phyloP scores from a whole-genome alignment of 2,329 filamentous ascomycete genomes.

The Pseudogymnoascus sp. region DNA sequence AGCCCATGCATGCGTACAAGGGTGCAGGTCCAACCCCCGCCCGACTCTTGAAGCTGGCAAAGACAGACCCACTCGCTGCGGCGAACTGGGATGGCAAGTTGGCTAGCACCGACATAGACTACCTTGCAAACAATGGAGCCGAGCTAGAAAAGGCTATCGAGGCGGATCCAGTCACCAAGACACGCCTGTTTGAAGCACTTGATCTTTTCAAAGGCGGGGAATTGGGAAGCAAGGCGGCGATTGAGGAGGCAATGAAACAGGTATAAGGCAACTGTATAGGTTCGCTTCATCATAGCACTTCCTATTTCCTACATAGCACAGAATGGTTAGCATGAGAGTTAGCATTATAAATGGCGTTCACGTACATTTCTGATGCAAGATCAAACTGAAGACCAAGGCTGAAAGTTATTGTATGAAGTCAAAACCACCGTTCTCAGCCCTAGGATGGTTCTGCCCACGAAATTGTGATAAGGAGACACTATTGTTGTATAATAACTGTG shows the following conservation, averaged over 20 bases:
- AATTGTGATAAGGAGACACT: neutral
- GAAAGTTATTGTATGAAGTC: neutral
- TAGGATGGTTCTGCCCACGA: neutral
- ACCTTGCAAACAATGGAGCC: conserved; percentile 38
- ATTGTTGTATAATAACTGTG: neutral
- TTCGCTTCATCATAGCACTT: neutral
- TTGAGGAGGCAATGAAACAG: conserved; percentile 30
- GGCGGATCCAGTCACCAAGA: conserved; percentile 32
- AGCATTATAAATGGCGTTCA: neutral
- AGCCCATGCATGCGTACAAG: conserved; percentile 35
- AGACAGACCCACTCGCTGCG: conserved; percentile 34
- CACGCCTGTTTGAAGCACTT: conserved; percentile 34
- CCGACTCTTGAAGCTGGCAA: conserved; percentile 31
- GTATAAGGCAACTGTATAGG: conserved; percentile 12
- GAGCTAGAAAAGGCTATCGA: conserved; percentile 37
- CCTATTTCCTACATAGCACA: neutral
- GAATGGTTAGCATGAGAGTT: neutral
- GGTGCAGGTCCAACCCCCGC: conserved; percentile 28
- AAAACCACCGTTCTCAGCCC: neutral
- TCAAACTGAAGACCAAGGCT: neutral
- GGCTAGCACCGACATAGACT: conserved; percentile 37
- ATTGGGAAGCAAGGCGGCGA: conserved; percentile 32
- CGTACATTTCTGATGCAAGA: neutral
- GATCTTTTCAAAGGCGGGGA: conserved; percentile 36
- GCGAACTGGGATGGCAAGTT: conserved; percentile 34